Percentiles rank a stretch among this genome's conserved stretches.
phyloP scores from a whole-genome alignment of 163 green algal genomes.

The Chlamydomonas reinhardtii region DNA sequence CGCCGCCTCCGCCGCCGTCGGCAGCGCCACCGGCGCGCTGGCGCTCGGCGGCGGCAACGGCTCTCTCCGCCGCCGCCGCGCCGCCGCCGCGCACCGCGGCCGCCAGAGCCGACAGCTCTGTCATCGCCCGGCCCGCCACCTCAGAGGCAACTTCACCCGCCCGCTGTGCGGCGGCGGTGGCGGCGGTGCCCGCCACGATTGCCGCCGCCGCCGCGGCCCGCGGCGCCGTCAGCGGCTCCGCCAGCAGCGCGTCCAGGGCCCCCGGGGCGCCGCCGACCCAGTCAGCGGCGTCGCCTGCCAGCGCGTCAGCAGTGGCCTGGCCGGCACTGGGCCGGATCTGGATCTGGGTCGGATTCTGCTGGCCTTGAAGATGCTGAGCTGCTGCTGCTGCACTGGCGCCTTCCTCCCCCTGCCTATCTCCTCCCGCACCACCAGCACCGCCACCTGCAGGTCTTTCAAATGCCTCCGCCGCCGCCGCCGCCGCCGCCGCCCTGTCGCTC shows the following conservation, averaged over 20 bases:
- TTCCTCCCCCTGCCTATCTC: not conserved
- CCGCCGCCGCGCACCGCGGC: not conserved
- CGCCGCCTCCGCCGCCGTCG: not conserved
- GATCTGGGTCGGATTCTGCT: too few relatives aligned
- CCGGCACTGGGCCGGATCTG: not conserved
- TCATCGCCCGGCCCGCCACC: not conserved
- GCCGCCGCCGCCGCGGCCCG: not conserved
- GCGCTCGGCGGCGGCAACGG: too few relatives aligned
- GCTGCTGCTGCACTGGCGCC: not conserved
- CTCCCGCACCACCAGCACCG: not conserved
- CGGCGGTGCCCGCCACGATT: not conserved
- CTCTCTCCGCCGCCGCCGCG: not conserved
- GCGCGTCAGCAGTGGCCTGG: not conserved
- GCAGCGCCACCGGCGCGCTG: not conserved
- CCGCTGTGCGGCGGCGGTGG: not conserved
- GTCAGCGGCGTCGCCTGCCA: not conserved
- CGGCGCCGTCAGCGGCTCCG: not conserved
- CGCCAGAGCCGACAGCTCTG: not conserved
- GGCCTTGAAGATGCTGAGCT: too few relatives aligned
- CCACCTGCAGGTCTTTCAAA: not conserved
- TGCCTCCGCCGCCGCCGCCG: not conserved
- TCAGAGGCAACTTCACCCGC: not conserved
- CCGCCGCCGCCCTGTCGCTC: constrained; percentile 23
- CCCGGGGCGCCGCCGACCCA: not conserved
- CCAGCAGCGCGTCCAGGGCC: not conserved